phyloP scores from a whole-genome alignment of 2,329 filamentous ascomycete species.

The Boeremia lycopersici region DNA sequence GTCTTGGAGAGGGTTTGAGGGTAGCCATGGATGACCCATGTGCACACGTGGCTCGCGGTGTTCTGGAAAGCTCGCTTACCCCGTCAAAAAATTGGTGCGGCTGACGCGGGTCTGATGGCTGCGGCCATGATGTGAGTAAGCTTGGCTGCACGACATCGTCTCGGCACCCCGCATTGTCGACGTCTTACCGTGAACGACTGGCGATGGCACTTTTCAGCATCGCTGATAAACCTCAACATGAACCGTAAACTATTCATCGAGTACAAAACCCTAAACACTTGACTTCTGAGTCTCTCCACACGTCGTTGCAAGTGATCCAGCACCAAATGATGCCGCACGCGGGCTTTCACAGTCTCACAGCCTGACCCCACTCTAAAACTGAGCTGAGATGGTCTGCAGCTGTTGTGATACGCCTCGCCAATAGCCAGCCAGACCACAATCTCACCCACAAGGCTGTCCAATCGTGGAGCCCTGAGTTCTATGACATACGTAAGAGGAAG shows the following conservation, averaged over 20 bases:
- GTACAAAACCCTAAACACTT: too few species aligned
- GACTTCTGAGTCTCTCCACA: too few species aligned
- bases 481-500: not conserved
- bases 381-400: not conserved
- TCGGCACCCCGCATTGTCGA: not conserved
- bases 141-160: not conserved
- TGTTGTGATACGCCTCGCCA: not conserved
- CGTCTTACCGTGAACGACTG: not conserved
- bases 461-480: not conserved
- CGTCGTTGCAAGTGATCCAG: too few species aligned
- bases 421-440: not conserved
- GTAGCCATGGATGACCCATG: not conserved
- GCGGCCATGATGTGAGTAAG: not conserved
- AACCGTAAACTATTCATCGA: not conserved
- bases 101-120: not conserved
- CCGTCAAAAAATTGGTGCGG: not conserved
- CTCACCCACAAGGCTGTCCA: not conserved
- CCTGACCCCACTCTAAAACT: not conserved
- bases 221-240: not conserved
- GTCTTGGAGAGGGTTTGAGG: constrained; percentile 4
- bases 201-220: not conserved
- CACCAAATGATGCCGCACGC: too few species aligned
- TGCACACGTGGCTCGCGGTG: not conserved
- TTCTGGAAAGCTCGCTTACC: too few species aligned
- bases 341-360: too few species aligned